Evolutionary conservation across 805 yeast genomes (phyloP).

Genomic region (Torulaspora gathmanii): DNA sequence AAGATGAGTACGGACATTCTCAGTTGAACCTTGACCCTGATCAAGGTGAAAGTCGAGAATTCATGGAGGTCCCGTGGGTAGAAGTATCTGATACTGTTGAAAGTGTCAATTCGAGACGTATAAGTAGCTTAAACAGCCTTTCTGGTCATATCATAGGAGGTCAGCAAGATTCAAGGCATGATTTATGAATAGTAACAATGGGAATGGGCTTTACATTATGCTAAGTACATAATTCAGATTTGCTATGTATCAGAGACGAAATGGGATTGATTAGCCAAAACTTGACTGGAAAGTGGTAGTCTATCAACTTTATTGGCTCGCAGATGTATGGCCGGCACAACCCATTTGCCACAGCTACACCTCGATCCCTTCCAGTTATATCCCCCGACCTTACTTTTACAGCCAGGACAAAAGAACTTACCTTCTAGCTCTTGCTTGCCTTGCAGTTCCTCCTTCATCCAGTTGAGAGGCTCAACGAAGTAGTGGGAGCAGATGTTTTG

Average conservation of each 20-base stretch:
- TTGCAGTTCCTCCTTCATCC: slow-evolving; percentile 84
- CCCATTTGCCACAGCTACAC: slow-evolving; percentile 95
- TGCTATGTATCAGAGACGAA: slow-evolving; percentile 11
- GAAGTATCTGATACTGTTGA: slow-evolving; percentile 19
- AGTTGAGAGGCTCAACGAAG: slow-evolving; percentile 80
- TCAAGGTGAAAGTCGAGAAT: slow-evolving; percentile 22
- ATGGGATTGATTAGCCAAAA: slow-evolving; percentile 26
- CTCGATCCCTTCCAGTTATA: slow-evolving; percentile 93
- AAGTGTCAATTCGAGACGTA: slow-evolving; percentile 12
- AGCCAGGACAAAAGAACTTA: slow-evolving; percentile 77
- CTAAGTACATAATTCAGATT: not conserved
- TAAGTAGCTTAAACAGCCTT: slow-evolving; percentile 15
- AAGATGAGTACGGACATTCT: slow-evolving; percentile 34
- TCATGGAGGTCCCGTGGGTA: slow-evolving; percentile 16
- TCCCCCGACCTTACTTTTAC: slow-evolving; percentile 81
- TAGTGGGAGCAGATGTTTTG: slow-evolving; percentile 70
- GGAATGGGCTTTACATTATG: not conserved
- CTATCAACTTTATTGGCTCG: slow-evolving; percentile 79
- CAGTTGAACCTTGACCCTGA: slow-evolving; percentile 38
- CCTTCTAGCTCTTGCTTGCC: slow-evolving; percentile 76
- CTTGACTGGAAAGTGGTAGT: slow-evolving; percentile 30
- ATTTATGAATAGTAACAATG: not conserved
- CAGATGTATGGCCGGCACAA: slow-evolving; percentile 83
- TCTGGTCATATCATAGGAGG: slow-evolving; percentile 4
- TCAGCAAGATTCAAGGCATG: not conserved